Evolutionary conservation across 768 basidiomycete genomes (phyloP), one percentile per base, ranked within the genome.

Genomic region (Lanmaoa rubissima): DNA sequence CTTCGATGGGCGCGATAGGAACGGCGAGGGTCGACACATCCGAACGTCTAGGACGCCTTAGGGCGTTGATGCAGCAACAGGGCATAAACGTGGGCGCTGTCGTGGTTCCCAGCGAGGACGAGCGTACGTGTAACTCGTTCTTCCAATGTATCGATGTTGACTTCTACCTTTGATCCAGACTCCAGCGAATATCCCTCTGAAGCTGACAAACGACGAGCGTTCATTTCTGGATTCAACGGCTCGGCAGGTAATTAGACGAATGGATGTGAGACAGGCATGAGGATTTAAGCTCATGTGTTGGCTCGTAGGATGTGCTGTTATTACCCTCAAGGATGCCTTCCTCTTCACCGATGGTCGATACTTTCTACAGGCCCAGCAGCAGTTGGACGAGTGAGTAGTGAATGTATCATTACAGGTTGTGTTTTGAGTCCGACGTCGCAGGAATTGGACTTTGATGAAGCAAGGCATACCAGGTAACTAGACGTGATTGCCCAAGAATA

Each of bases 291-390:
- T 68, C 50, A 65, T 51, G n/a, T 24, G 8, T 24, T 24, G n/a
- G 44, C 55, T 5, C 32, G 21, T 61, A 87, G 90, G 92, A 44
- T 88, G 84, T 57, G 94, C 92, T 3, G 69, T 95, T 42, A 77
- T 96, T 24, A 90, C 91, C 0, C 67, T 74, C 46, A 76, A 86
- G 31, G 76, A 84, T 5, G 95, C 94, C 0, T 85, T 79, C 59
- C 78, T 97, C 48, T 98, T 96, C 75, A 98, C 96, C 3, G 96
- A 99, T 75, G 97, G 96, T 4, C 76, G 96, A 44, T 99, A 99
- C 68, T 97, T 90, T 67, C 75, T 98, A 34, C 96, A 99, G 73
- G 97, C 97, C 0, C 84, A 81, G 58, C 82, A 94, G 60, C 92
- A 99, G 73, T 76, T 99, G 61, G 93, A 95, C 70, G 59, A 80